Evolutionary conservation across 2,329 filamentous ascomycete genomes (phyloP).

Genomic region (Colletotrichum somersetense): DNA sequence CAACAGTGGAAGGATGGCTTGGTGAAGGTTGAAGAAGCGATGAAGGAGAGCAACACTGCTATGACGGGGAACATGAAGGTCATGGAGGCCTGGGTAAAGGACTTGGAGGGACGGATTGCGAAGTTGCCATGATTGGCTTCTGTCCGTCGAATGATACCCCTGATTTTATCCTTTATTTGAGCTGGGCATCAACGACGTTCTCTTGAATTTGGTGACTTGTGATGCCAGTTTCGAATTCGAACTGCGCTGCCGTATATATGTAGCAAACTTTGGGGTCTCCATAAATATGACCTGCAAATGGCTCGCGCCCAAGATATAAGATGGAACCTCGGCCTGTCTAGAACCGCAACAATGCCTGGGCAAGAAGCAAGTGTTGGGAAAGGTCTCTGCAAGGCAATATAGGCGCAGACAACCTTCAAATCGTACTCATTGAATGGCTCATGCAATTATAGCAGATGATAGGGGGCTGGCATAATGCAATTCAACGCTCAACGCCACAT

Average conservation of each 20-base stretch:
- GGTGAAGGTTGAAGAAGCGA: constrained; percentile 80
- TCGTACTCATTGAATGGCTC: too few species aligned
- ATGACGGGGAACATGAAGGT: constrained; percentile 85
- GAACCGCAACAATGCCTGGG: background rate
- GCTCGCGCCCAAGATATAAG: background rate
- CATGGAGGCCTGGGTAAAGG: constrained; percentile 91
- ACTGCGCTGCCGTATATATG: background rate
- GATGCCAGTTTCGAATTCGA: background rate
- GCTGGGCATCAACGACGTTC: background rate
- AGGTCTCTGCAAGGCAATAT: background rate
- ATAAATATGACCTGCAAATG: background rate
- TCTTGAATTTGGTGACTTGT: background rate
- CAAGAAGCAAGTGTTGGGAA: background rate
- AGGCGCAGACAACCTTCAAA: too few species aligned
- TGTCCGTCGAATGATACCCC: constrained; percentile 53
- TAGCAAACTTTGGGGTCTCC: background rate
- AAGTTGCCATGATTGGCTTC: constrained; percentile 59
- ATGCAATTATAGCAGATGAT: background rate
- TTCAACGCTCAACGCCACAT: too few species aligned
- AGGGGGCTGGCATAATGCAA: background rate
- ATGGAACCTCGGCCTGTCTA: background rate
- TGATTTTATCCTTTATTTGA: constrained; percentile 21
- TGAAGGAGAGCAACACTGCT: constrained; percentile 76
- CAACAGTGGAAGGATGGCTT: constrained; percentile 87
- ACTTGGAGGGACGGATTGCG: constrained; percentile 82